Evolutionary conservation across 495 filamentous ascomycete genomes (phyloP), one percentile per base, ranked within the genome.

Genomic region (Astrothelium macrocarpum): DNA sequence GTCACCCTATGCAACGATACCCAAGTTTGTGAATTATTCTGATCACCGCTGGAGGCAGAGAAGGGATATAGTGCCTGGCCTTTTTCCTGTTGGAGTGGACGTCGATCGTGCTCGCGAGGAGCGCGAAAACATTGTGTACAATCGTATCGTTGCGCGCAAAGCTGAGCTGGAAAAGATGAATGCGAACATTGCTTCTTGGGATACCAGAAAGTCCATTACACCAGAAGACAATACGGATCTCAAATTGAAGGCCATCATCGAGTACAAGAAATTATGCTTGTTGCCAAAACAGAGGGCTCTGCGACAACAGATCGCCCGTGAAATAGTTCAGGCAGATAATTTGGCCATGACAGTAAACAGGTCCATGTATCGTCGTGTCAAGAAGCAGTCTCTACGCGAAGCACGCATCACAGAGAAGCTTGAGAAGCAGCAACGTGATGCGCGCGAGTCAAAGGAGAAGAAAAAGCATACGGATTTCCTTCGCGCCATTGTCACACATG

Each of bases 401-500:
- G 95, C 94, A 36, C 87, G 94, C 36, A 91, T 97, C 68, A 98
- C 94, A 2, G 94, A 98, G 81, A 97, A 95, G 72, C 82, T 98
- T 1, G 94, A 98, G 82, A 97, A 97, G 78, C 91, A 97, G 73
- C 95, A 97, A 72, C 88, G 94, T 59, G 92, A 97, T 74, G 91
- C 91, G 62, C 87, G 94, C 46, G 94, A 97, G 76, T 87, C 85
- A 34, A 85, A 91, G 46, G 95, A 98, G 77, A 93, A 93, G 83
- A 90, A 94, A 82, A 97, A 94, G 79, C 95, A 97, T 70, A 82
- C 81, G 60, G 92, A 97, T 66, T 94, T 93, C 74, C 78, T 98
- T 45, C 81, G 85, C 62, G 80, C 87, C 25, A 85, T 93, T 56
- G 76, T 89, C 53, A 80, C 79, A 26, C 89, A 90, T 70, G 82